These are phyloP conservation scores for Trichoderma polysporum DNA, from an alignment of 2,329 filamentous ascomycete genomes.

Conservation along the genomic window DNA sequence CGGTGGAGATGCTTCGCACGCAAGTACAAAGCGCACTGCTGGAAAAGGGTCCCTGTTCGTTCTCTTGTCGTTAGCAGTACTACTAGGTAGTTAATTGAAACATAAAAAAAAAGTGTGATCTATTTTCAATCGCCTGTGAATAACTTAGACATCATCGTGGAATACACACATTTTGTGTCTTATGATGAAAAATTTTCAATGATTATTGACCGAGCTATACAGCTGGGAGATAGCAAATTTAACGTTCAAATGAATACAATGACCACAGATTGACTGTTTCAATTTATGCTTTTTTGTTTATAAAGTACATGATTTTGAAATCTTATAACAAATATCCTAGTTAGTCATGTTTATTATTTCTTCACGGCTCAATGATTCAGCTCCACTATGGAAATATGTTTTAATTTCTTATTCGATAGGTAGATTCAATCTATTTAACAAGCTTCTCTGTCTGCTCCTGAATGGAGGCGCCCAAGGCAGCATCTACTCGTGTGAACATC, in stretches of 20 bases:
- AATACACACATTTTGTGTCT: neutral
- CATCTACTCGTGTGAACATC: constrained; percentile 60
- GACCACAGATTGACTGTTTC: neutral
- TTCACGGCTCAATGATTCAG: neutral
- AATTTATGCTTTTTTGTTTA: neutral
- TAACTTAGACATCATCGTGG: neutral
- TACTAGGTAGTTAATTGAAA: constrained; percentile 42
- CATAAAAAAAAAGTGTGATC: constrained; percentile 24
- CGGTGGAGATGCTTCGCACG: constrained; percentile 31
- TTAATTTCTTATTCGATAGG: neutral
- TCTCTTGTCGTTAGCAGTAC: constrained; percentile 42
- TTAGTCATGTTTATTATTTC: neutral
- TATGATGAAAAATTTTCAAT: neutral
- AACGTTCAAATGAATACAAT: neutral
- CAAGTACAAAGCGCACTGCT: constrained; percentile 38
- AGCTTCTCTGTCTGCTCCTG: constrained; percentile 52
- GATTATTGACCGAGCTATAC: neutral
- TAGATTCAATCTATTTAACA: constrained; percentile 25
- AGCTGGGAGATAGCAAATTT: neutral
- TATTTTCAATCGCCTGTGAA: neutral
- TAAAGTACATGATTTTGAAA: neutral
- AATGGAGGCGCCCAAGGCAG: constrained; percentile 52
- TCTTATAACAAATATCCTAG: neutral
- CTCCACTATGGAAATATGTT: neutral
- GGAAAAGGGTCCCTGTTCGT: constrained; percentile 40